These are phyloP conservation scores for Urochloa ruziziensis DNA, from an alignment of 176 grass and related monocot genomes.

Conservation along the genomic window DNA sequence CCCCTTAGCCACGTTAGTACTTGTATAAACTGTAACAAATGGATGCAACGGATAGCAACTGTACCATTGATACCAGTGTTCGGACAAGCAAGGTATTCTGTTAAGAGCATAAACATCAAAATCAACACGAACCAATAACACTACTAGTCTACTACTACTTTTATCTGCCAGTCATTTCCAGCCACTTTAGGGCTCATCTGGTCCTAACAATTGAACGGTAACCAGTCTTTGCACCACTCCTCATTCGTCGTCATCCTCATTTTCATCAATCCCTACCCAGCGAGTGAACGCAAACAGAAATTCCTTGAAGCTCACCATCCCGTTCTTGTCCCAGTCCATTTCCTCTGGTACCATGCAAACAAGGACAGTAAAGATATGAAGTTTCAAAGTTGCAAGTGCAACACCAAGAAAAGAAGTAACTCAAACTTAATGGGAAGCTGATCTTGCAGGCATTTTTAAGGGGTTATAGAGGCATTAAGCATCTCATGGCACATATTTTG, in stretches of 20 bases:
- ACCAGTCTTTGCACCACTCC: not conserved
- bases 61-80: not conserved
- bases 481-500: not conserved
- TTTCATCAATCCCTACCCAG: slow-evolving; percentile 90
- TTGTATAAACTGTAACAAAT: not conserved
- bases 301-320: slow-evolving; percentile 88
- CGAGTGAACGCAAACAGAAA: slow-evolving; percentile 95
- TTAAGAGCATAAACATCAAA: slow-evolving; percentile 1
- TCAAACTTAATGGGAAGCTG: not conserved
- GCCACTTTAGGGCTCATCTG: not conserved
- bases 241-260: slow-evolving; percentile 53
- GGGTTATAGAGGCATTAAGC: not conserved
- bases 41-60: not conserved
- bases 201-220: not conserved
- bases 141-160: not conserved
- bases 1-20: not conserved
- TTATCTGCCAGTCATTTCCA: not conserved
- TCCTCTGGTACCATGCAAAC: slow-evolving; percentile 62
- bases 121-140: too few relatives aligned
- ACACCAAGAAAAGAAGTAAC: not conserved
- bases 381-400: not conserved
- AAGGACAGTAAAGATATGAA: not conserved
- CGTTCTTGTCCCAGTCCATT: slow-evolving; percentile 99
- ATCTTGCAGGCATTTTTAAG: not conserved
- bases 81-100: not conserved